Evolutionary conservation across 805 yeast species (phyloP), one percentile per base, ranked within the genome.

Genomic region (Kluyveromyces dobzhanskii): DNA sequence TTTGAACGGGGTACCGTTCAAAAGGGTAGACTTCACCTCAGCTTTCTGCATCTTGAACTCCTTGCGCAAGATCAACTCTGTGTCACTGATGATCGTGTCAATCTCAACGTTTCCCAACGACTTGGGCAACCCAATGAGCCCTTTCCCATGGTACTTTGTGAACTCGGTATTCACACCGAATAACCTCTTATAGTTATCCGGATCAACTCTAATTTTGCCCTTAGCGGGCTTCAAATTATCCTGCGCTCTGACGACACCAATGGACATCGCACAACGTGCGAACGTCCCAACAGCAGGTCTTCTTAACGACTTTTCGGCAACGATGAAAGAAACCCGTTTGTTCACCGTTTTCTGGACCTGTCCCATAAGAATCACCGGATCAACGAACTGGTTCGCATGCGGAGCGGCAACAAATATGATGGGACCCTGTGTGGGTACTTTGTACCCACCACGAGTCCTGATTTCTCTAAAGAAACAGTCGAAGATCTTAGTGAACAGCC

Each of bases 401-500:
- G 97, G 97, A 2, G 96, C 98, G 9, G 92, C 94, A 26, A 92
- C 97, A 45, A 92, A 80, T 39, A 90, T 81, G 7, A 87, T 80
- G 0, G 97, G 90, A 0, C 96, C 97, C 8, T 71, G 60, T 23
- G 71, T 67, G 11, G 83, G 82, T 37, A 76, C 70, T 34, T 73
- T 73, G 62, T 76, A 85, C 1, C 95, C 86, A 1, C 97, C 96
- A 43, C 97, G 71, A 3, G 92, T 78, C 38, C 85, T 71, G 45
- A 90, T 86, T 55, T 88, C 96, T 43, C 97, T 65, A 64, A 90
- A 90, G 66, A 90, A 90, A 32, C 80, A 69, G 49, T 73, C 72
- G 49, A 78, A 77, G 8, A 75, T 68, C 35, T 57, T 48, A 11
- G 64, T 51, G 28, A 77, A 65, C 8, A 67, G 35, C 76, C 78